Conservation (phyloP, 2,329 filamentous ascomycete genomes). For the Lachnellula occidentalis region DNA sequence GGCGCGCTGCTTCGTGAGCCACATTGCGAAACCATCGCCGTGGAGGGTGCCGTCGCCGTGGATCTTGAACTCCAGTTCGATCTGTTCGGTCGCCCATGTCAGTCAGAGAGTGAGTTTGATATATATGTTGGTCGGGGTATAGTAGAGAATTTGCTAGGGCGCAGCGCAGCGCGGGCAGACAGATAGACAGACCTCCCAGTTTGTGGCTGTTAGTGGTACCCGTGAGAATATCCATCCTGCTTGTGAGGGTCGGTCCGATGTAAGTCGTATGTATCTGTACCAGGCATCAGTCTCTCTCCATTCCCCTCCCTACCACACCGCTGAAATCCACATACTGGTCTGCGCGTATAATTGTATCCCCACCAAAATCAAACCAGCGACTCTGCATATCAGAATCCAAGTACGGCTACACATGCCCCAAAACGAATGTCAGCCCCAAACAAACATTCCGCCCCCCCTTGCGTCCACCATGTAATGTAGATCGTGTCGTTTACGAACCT, state of each 20-base stretch:
- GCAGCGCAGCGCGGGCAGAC: neutral
- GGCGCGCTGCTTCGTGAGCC: conserved; percentile 91
- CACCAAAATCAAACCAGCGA: conserved; percentile 98
- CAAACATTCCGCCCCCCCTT: neutral
- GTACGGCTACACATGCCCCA: conserved; percentile 63
- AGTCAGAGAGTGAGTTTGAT: neutral
- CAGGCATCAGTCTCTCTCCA: conserved; percentile 21
- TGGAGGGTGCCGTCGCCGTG: conserved; percentile 84
- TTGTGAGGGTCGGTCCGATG: conserved; percentile 84
- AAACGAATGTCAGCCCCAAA: neutral
- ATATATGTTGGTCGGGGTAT: no score
- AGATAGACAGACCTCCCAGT: conserved; percentile 68
- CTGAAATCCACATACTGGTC: conserved; percentile 50
- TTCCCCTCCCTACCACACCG: neutral
- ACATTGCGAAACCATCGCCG: conserved; percentile 95
- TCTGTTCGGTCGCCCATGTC: conserved; percentile 36
- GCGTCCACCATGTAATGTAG: neutral
- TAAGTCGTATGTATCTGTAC: conserved; percentile 81
- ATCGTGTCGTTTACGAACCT: conserved; percentile 50
- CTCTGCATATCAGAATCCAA: conserved; percentile 97
- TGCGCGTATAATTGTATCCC: conserved; percentile 78
- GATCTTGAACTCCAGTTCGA: conserved; percentile 93
- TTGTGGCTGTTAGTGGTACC: conserved; percentile 91
- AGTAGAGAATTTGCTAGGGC: no score
- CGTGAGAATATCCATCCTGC: conserved; percentile 90